Percentiles rank a stretch among this genome's conserved stretches.
phyloP scores from a whole-genome alignment of 2,329 filamentous ascomycete genomes.

The Balansia obtecta region DNA sequence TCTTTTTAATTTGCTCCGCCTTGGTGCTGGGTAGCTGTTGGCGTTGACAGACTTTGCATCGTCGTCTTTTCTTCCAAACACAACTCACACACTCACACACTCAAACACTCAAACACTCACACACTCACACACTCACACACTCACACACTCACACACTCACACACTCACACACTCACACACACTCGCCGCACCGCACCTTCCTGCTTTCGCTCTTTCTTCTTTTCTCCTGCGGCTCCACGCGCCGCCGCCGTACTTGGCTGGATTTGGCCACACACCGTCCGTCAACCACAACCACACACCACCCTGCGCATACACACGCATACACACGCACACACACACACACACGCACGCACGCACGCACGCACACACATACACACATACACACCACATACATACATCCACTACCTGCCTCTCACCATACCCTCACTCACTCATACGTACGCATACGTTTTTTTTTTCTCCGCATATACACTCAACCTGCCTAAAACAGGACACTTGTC shows the following conservation, averaged over 20 bases:
- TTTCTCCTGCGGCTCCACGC: background rate
- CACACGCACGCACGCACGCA: no score
- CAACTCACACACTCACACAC: no score
- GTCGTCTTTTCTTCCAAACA: no score
- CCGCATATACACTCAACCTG: background rate
- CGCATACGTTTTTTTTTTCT: background rate
- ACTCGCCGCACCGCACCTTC: background rate
- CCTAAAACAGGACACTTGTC: background rate
- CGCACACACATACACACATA: background rate
- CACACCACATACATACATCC: background rate
- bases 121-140: no score
- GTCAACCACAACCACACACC: background rate
- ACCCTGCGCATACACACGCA: background rate
- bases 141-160: no score
- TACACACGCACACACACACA: background rate
- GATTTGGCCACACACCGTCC: background rate
- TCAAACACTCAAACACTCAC: no score
- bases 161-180: no score
- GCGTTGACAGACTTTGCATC: conserved; percentile 1
- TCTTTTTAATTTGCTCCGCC: background rate
- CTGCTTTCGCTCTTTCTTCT: background rate
- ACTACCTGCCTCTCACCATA: background rate
- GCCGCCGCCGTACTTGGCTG: background rate
- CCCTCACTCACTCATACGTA: background rate
- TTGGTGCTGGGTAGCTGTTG: conserved; percentile 1